These are phyloP conservation scores for Trametes punicea DNA, from an alignment of 768 basidiomycete genomes.

Conservation along the genomic window DNA sequence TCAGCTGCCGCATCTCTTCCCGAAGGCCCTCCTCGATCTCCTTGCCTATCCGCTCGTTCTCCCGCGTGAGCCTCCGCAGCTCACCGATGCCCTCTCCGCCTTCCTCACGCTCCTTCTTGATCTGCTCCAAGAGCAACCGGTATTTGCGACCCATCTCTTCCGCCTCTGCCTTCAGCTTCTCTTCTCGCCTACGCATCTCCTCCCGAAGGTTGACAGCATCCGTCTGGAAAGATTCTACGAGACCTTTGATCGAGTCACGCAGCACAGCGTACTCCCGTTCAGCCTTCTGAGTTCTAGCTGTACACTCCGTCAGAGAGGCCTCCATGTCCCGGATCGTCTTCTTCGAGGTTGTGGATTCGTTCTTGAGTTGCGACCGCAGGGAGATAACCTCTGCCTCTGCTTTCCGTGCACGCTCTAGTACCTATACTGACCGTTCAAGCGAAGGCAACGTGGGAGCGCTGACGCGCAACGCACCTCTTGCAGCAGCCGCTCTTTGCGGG, in stretches of 20 bases:
- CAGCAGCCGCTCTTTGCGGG: conserved; percentile 79
- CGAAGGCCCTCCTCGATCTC: conserved; percentile 62
- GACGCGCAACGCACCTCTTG: conserved; percentile 62
- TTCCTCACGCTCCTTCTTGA: conserved; percentile 48
- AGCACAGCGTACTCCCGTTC: conserved; percentile 82
- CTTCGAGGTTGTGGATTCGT: conserved; percentile 68
- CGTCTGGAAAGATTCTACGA: conserved; percentile 69
- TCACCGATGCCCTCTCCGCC: conserved; percentile 44
- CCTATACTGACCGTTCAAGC: background rate
- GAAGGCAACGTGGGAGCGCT: background rate
- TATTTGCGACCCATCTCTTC: conserved; percentile 73
- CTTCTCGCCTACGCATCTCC: conserved; percentile 75
- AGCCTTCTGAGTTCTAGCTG: conserved; percentile 71
- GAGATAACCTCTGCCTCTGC: conserved; percentile 73
- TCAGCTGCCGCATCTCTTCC: conserved; percentile 53
- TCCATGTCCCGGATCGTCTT: conserved; percentile 82
- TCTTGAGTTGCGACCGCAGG: conserved; percentile 70
- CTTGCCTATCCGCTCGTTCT: conserved; percentile 46
- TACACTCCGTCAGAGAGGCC: conserved; percentile 64
- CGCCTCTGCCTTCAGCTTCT: conserved; percentile 61
- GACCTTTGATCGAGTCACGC: conserved; percentile 69
- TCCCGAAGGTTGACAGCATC: conserved; percentile 70
- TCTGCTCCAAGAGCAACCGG: conserved; percentile 56
- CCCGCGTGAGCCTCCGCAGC: conserved; percentile 48
- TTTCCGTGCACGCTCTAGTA: conserved; percentile 80